phyloP scores from a whole-genome alignment of 768 basidiomycete species.

The Russula sp. region DNA sequence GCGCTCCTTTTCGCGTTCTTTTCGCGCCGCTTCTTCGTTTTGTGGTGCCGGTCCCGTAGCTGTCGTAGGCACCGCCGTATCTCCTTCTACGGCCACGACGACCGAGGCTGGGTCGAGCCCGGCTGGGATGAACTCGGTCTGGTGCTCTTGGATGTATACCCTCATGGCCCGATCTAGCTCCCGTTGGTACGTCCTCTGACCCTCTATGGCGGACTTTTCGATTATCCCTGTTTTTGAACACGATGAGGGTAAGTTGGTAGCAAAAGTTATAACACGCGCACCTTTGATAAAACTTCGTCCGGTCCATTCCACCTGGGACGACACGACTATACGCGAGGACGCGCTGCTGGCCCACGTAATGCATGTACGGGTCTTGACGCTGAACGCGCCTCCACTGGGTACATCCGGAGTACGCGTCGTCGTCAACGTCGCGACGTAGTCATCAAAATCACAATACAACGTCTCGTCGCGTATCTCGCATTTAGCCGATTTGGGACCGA shows the following conservation, averaged over 20 bases:
- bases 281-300: slow-evolving; percentile 96
- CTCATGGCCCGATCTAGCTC: slow-evolving; percentile 86
- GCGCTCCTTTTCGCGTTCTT: slow-evolving; percentile 45
- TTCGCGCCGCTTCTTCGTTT: slow-evolving; percentile 42
- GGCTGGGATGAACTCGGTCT: slow-evolving; percentile 83
- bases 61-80: slow-evolving; percentile 31
- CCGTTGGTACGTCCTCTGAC: slow-evolving; percentile 81
- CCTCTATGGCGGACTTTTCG: slow-evolving; percentile 85
- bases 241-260: not conserved
- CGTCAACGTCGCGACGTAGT: slow-evolving; percentile 78
- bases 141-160: slow-evolving; percentile 83
- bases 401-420: slow-evolving; percentile 94
- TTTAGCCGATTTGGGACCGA: slow-evolving; percentile 94
- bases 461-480: slow-evolving; percentile 93
- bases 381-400: slow-evolving; percentile 88
- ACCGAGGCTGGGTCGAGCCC: slow-evolving; percentile 62
- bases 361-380: slow-evolving; percentile 92
- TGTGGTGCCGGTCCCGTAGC: slow-evolving; percentile 25
- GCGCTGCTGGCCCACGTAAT: slow-evolving; percentile 88
- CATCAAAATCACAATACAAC: slow-evolving; percentile 75
- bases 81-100: slow-evolving; percentile 45
- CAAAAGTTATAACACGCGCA: slow-evolving; percentile 37
- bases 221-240: slow-evolving; percentile 67
- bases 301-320: slow-evolving; percentile 93
- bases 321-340: slow-evolving; percentile 77